phyloP scores from a whole-genome alignment of 2,329 filamentous ascomycete species.

The Dactylellina parvicollis region DNA sequence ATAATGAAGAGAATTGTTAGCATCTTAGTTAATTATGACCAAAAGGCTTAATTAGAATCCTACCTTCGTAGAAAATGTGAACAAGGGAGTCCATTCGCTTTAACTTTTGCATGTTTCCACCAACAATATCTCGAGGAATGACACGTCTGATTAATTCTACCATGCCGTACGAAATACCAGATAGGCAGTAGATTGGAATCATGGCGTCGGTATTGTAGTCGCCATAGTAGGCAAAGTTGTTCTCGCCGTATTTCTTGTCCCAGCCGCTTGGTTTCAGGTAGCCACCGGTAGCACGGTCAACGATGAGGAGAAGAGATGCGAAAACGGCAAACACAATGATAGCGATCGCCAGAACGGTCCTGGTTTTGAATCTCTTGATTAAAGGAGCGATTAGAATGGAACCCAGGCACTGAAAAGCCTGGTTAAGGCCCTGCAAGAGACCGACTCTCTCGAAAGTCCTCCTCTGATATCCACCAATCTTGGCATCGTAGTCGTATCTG shows the following conservation, averaged over 20 bases:
- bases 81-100: slow-evolving; percentile 64
- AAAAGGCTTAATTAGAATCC: neutral
- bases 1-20: slow-evolving; percentile 64
- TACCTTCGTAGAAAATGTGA: slow-evolving; percentile 57
- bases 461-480: slow-evolving; percentile 59
- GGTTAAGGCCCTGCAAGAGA: slow-evolving; percentile 65
- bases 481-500: slow-evolving; percentile 65
- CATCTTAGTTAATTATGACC: slow-evolving; percentile 16
- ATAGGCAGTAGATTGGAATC: slow-evolving; percentile 65
- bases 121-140: slow-evolving; percentile 67
- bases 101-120: slow-evolving; percentile 66
- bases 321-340: slow-evolving; percentile 65
- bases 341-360: slow-evolving; percentile 63
- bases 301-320: slow-evolving; percentile 64
- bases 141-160: slow-evolving; percentile 66
- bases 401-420: slow-evolving; percentile 66
- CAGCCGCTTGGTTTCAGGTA: slow-evolving; percentile 60
- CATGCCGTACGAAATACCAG: slow-evolving; percentile 64
- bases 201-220: slow-evolving; percentile 65
- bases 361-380: slow-evolving; percentile 65
- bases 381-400: slow-evolving; percentile 66
- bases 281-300: slow-evolving; percentile 66
- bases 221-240: slow-evolving; percentile 62
- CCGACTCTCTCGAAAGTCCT: slow-evolving; percentile 65
- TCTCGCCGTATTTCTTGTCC: slow-evolving; percentile 58